phyloP scores from a whole-genome alignment of 2,329 filamentous ascomycete species.

The Trichoderma pleuroti region DNA sequence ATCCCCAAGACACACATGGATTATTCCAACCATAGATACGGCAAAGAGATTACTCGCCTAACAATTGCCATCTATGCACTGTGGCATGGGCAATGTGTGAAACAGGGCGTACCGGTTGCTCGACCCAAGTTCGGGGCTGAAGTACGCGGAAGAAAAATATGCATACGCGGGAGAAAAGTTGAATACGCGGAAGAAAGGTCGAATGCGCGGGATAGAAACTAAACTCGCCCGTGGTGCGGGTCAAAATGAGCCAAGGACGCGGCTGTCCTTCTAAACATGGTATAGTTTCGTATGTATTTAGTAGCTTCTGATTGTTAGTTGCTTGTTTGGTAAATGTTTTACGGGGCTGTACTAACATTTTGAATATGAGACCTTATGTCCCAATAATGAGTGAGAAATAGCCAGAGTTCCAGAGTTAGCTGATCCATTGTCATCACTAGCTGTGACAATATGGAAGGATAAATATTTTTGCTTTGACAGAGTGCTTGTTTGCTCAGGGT shows the following conservation, averaged over 20 bases:
- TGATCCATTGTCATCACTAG: not conserved
- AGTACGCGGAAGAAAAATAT: not conserved
- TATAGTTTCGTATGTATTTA: not conserved
- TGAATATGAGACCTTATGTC: not conserved
- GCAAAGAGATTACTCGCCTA: not conserved
- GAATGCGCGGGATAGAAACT: not conserved
- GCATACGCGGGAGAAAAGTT: not conserved
- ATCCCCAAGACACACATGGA: not conserved
- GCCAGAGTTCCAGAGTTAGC: not conserved
- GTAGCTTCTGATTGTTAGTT: not conserved
- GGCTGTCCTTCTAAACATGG: not conserved
- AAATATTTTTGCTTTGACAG: too few species aligned
- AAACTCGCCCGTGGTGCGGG: not conserved
- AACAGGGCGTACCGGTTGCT: not conserved
- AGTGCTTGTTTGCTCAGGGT: too few species aligned
- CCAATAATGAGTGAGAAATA: not conserved
- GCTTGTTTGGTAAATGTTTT: not conserved
- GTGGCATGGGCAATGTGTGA: not conserved
- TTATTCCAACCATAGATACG: not conserved
- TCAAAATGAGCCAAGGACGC: not conserved
- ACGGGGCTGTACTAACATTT: not conserved
- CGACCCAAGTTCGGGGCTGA: not conserved
- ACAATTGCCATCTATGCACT: not conserved
- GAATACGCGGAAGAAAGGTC: not conserved
- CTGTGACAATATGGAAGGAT: too few species aligned